Evolutionary conservation across 2,329 filamentous ascomycete species (phyloP).

Genomic region (Paecilomyces sp.): DNA sequence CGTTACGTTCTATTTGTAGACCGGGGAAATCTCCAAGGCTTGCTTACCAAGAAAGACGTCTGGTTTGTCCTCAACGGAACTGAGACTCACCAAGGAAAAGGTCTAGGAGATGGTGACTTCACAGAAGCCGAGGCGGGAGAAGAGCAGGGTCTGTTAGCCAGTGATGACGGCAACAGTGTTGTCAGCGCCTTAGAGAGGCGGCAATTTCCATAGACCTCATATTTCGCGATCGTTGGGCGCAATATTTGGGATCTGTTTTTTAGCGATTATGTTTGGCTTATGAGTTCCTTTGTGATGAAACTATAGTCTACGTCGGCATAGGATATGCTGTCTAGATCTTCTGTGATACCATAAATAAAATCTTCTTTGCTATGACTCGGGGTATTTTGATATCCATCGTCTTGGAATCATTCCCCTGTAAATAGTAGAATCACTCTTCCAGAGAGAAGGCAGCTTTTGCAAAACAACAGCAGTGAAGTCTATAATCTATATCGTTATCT

Average conservation of each 20-base stretch:
- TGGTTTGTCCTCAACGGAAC: constrained; percentile 86
- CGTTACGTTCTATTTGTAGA: constrained; percentile 86
- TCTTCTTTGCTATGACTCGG: neutral
- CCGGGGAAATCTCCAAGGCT: constrained; percentile 69
- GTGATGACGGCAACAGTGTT: constrained; percentile 24
- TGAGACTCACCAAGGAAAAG: constrained; percentile 43
- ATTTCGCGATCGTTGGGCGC: neutral
- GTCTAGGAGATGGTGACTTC: constrained; percentile 19
- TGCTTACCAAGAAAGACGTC: constrained; percentile 95
- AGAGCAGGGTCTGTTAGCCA: constrained; percentile 30
- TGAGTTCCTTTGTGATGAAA: neutral
- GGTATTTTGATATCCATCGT: neutral
- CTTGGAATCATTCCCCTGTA: neutral
- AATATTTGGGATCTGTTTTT: neutral
- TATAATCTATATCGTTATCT: neutral
- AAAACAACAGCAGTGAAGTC: neutral
- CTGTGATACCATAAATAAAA: neutral
- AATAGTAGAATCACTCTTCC: neutral
- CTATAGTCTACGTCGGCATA: neutral
- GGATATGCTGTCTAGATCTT: neutral
- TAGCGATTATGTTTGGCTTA: neutral
- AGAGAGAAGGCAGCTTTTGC: neutral
- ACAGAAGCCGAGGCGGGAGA: constrained; percentile 21
- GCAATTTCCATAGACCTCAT: constrained; percentile 17
- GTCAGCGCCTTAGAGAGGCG: constrained; percentile 23